These are phyloP conservation scores for Telopea speciosissima DNA, from an alignment of 177 flowering plant genomes.

Conservation along the genomic window DNA sequence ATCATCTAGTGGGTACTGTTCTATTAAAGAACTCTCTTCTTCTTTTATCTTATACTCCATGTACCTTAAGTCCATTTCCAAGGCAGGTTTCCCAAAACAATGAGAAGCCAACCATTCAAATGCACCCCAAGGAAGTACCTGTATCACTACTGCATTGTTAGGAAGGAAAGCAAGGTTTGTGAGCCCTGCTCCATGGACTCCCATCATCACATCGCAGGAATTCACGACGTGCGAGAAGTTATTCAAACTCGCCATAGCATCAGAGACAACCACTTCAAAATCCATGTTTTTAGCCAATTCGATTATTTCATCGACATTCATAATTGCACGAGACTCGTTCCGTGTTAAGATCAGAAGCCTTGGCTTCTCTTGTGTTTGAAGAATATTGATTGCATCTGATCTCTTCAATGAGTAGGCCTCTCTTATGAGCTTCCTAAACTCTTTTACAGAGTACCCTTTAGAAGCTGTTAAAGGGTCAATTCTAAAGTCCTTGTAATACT, in stretches of 20 bases:
- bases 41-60: conserved; percentile 41
- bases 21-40: conserved; percentile 45
- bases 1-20: conserved; percentile 40
- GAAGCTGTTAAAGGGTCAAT: conserved; percentile 17
- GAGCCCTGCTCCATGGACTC: conserved; percentile 51
- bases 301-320: not conserved
- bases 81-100: conserved; percentile 37
- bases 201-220: conserved; percentile 54
- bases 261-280: no score
- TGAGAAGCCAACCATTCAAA: conserved; percentile 29
- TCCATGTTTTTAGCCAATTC: no score
- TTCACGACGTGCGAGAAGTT: conserved; percentile 39
- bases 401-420: conserved; percentile 18
- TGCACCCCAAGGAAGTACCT: conserved; percentile 48
- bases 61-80: conserved; percentile 47
- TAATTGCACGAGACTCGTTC: conserved; percentile 27
- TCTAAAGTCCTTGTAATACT: no score
- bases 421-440: conserved; percentile 28
- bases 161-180: conserved; percentile 65
- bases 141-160: conserved; percentile 49
- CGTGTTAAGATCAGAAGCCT: conserved; percentile 43
- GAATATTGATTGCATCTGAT: conserved; percentile 17
- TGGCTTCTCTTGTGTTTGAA: conserved; percentile 20
- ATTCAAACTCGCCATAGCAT: conserved; percentile 7
- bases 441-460: conserved; percentile 19